These are phyloP conservation scores for Cladobotryum mycophilum DNA, from an alignment of 2,329 filamentous ascomycete genomes.

Conservation along the genomic window DNA sequence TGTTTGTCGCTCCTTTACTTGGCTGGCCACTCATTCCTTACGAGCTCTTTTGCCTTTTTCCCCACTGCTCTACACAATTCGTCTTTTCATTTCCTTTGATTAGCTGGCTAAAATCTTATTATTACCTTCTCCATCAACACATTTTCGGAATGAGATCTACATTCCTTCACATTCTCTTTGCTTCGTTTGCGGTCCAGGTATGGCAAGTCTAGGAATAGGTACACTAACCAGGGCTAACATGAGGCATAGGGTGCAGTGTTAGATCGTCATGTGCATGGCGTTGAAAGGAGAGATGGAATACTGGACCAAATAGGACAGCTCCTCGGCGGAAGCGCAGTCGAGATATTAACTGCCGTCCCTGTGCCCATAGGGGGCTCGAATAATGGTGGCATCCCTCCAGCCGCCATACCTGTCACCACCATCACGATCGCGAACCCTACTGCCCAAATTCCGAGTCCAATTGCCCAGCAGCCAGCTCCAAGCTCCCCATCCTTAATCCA, in stretches of 20 bases:
- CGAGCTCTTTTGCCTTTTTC: too few species aligned
- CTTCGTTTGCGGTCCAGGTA: constrained; percentile 16
- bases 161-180: constrained; percentile 15
- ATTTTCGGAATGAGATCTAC: constrained; percentile 15
- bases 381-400: background rate
- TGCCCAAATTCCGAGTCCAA: background rate
- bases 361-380: too few species aligned
- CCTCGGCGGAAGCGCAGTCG: constrained; percentile 3
- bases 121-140: background rate
- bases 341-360: background rate
- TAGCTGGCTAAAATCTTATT: too few species aligned
- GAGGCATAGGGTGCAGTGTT: constrained; percentile 7
- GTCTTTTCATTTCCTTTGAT: background rate
- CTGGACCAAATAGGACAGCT: constrained; percentile 12
- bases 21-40: too few species aligned
- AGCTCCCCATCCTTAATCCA: background rate
- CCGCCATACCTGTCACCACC: constrained; percentile 1
- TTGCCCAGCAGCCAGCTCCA: background rate
- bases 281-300: constrained; percentile 3
- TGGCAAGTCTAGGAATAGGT: background rate
- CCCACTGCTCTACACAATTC: background rate
- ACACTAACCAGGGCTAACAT: background rate
- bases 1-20: too few species aligned
- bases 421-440: background rate
- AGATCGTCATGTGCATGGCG: constrained; percentile 3